A percentile compares a stretch with the other conserved stretches of the same genome.
These are phyloP conservation scores for Endoconidiophora polonica DNA, from an alignment of 2,329 filamentous ascomycete genomes.

Conservation along the genomic window DNA sequence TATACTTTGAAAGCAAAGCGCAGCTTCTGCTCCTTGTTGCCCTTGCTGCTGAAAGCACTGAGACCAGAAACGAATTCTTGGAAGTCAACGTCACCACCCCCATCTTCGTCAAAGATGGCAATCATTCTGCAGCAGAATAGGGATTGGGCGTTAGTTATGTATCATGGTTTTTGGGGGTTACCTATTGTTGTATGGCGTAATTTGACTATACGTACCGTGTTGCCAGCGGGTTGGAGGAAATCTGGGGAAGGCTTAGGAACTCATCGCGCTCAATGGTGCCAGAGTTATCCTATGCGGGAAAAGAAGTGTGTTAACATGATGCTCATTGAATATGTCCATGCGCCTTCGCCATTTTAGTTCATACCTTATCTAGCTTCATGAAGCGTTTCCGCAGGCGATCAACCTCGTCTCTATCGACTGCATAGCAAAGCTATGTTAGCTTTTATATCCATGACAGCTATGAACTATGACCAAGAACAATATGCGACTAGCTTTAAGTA, in stretches of 20 bases:
- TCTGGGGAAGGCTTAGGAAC: constrained; percentile 91
- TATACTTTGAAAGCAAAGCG: constrained; percentile 98
- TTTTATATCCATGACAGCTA: constrained; percentile 26
- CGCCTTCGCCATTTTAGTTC: constrained; percentile 14
- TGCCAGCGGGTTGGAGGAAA: constrained; percentile 91
- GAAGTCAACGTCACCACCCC: constrained; percentile 94
- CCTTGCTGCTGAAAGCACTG: constrained; percentile 90
- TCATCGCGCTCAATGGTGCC: constrained; percentile 98
- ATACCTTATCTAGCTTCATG: constrained; percentile 97
- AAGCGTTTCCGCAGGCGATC: constrained; percentile 91
- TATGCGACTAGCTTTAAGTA: constrained; percentile 1
- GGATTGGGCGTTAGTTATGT: neutral
- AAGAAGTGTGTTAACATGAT: too few relatives aligned
- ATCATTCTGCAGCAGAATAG: constrained; percentile 56
- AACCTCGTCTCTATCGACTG: constrained; percentile 94
- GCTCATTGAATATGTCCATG: too few relatives aligned
- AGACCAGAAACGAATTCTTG: constrained; percentile 95
- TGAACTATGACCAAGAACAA: too few relatives aligned
- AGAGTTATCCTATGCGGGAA: constrained; percentile 60
- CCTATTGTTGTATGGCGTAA: neutral
- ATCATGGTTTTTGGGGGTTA: neutral
- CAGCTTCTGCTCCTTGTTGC: constrained; percentile 97
- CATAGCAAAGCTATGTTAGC: constrained; percentile 71
- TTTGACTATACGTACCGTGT: constrained; percentile 46
- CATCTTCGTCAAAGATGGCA: constrained; percentile 97